These are phyloP conservation scores for Candida ortonii DNA, from an alignment of 805 yeast species.

Conservation along the genomic window DNA sequence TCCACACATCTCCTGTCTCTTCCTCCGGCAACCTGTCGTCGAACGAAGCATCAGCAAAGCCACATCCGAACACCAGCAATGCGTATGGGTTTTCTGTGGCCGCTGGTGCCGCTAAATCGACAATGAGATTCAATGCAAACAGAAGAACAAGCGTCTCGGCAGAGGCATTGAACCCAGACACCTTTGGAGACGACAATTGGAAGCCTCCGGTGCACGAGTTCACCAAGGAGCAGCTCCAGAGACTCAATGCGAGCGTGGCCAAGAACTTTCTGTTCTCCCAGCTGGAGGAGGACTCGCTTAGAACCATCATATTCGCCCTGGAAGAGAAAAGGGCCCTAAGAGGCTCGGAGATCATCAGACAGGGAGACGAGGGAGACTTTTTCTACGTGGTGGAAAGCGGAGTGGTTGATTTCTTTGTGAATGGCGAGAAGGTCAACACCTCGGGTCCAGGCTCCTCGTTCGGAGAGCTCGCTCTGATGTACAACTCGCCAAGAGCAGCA, in stretches of 20 bases:
- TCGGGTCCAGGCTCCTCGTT: conserved; percentile 87
- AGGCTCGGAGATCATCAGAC: conserved; percentile 69
- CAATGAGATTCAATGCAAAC: conserved; percentile 66
- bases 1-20: conserved; percentile 22
- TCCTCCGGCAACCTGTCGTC: conserved; percentile 13
- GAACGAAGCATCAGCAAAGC: no score
- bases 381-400: conserved; percentile 87
- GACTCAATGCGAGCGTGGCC: conserved; percentile 68
- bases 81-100: conserved; percentile 28
- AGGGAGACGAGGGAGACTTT: conserved; percentile 94
- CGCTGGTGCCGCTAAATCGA: conserved; percentile 35
- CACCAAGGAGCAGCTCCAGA: conserved; percentile 57
- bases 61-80: no score
- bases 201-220: conserved; percentile 67
- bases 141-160: conserved; percentile 91
- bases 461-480: conserved; percentile 97
- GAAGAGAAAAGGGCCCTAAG: conserved; percentile 62
- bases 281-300: conserved; percentile 73
- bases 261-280: conserved; percentile 83
- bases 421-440: conserved; percentile 65
- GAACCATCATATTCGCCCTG: conserved; percentile 79
- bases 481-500: conserved; percentile 97
- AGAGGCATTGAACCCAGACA: conserved; percentile 77
- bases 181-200: conserved; percentile 66
- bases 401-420: conserved; percentile 73